These are phyloP conservation scores for Tetraselmis striata DNA, from an alignment of 139 green algal species.

Conservation along the genomic window DNA sequence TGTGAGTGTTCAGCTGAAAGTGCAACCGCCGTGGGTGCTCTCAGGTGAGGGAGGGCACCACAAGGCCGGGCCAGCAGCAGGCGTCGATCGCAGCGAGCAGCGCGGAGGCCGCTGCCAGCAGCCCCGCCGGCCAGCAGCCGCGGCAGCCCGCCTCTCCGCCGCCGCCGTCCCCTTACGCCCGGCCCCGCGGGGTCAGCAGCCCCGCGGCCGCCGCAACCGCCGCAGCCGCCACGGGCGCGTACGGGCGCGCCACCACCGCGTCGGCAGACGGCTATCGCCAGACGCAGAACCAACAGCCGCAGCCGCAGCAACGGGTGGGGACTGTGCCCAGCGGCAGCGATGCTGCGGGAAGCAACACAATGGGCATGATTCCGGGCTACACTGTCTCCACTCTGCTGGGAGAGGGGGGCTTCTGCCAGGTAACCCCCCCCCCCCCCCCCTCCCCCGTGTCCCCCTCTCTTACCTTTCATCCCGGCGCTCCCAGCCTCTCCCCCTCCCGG, in stretches of 20 bases:
- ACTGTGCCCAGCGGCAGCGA: neutral
- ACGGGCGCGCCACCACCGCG: neutral
- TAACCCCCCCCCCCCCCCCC: too few relatives aligned
- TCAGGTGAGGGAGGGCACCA: too few relatives aligned
- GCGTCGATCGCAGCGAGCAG: neutral
- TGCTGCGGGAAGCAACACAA: neutral
- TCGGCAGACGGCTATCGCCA: neutral
- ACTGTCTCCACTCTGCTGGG: slow-evolving; percentile 66
- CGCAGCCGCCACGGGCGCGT: neutral
- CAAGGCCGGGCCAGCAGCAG: neutral
- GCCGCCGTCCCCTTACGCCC: neutral
- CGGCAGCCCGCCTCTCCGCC: too few relatives aligned
- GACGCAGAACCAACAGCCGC: too few relatives aligned
- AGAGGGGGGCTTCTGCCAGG: slow-evolving; percentile 80
- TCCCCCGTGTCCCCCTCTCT: too few relatives aligned
- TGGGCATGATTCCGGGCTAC: slow-evolving; percentile 49
- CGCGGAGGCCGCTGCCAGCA: too few relatives aligned
- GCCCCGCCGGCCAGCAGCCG: too few relatives aligned
- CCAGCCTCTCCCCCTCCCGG: too few relatives aligned
- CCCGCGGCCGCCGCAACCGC: too few relatives aligned
- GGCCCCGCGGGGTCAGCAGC: neutral
- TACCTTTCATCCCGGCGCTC: too few relatives aligned
- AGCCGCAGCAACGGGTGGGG: neutral
- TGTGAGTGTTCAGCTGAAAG: neutral
- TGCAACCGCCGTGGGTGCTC: too few relatives aligned